Base-by-base conservation (phyloP, 2,329 filamentous ascomycete genomes). In the Calonectria naviculata region DNA sequence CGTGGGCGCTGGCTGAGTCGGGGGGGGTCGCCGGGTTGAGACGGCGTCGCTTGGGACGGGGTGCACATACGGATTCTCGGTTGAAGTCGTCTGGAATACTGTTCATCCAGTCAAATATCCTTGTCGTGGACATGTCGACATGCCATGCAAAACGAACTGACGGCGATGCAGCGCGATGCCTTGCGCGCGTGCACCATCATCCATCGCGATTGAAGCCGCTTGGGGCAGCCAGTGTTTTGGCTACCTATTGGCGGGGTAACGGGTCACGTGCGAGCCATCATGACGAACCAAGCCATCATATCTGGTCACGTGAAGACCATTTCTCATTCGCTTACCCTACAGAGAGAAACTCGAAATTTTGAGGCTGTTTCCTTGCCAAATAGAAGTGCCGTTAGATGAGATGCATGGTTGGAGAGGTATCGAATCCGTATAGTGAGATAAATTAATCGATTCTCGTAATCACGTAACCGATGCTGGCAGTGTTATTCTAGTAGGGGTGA, bases 11-110 rank as follows among this genome's bases (percentile, higher is more conserved):
- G 44, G n/a, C 28, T 38, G 46, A 52, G 6, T 47, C 36, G 26
- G 46, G 29, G 24, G 46, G 62, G 7, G 62, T 54, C 19, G 46
- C 21, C 15, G 62, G 62, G 44, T 64, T 64, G 44, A 64, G 61
- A 36, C 62, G 62, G 17, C 62, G 62, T 65, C 62, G 62, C 34
- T 65, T 65, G 34, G 29, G 46, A 24, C 34, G 34, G 12, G 34
- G 46, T 28, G 24, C 44, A 21, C 31, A 49, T 49, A 7, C 21
- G 42, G 42, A 38, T 52, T 49, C 42, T n/a, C 29, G 13, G 12
- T 10, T 34, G 10, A 17, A 28, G 12, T 24, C n/a, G 26, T 54
- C 24, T 10, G 62, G 62, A 31, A 65, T 65, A 29, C 19, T 52
- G 13, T n/a, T 42, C 36, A 65, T n/a, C 62, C 62, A 65, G 46